Evolutionary conservation across 2,329 filamentous ascomycete species (phyloP).

Genomic region (Botrytis fabae): DNA sequence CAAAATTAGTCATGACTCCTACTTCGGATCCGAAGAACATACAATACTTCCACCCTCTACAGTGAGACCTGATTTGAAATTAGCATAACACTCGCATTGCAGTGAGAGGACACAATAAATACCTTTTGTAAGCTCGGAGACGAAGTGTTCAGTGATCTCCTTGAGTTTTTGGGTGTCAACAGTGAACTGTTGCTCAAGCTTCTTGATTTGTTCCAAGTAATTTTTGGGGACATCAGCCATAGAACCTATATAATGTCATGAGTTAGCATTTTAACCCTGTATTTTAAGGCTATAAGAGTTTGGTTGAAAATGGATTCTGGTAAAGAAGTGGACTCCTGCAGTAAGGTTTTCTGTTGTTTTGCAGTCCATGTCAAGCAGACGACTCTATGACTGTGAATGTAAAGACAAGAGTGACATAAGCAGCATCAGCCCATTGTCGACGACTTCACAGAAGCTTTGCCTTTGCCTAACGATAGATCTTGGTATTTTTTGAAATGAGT

Average conservation of each 20-base stretch:
- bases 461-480: background rate
- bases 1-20: constrained; percentile 19
- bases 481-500: background rate
- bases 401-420: background rate
- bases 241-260: constrained; percentile 60
- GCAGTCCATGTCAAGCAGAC: background rate
- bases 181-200: constrained; percentile 80
- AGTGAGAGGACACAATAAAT: constrained; percentile 25
- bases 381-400: background rate
- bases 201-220: constrained; percentile 76
- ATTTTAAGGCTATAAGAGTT: background rate
- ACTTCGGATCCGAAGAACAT: constrained; percentile 45
- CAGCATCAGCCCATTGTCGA: background rate
- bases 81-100: constrained; percentile 10
- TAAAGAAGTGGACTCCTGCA: background rate
- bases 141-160: constrained; percentile 85
- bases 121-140: constrained; percentile 85
- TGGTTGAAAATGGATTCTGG: background rate
- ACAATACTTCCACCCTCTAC: constrained; percentile 92
- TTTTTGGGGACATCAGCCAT: constrained; percentile 89
- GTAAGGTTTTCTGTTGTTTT: background rate
- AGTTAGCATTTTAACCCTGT: constrained; percentile 27
- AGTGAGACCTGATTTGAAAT: constrained; percentile 62
- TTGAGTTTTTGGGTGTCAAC: constrained; percentile 80
- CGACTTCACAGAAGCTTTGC: background rate